phyloP scores from a whole-genome alignment of 106 monocot species.

The Acorus calamus region DNA sequence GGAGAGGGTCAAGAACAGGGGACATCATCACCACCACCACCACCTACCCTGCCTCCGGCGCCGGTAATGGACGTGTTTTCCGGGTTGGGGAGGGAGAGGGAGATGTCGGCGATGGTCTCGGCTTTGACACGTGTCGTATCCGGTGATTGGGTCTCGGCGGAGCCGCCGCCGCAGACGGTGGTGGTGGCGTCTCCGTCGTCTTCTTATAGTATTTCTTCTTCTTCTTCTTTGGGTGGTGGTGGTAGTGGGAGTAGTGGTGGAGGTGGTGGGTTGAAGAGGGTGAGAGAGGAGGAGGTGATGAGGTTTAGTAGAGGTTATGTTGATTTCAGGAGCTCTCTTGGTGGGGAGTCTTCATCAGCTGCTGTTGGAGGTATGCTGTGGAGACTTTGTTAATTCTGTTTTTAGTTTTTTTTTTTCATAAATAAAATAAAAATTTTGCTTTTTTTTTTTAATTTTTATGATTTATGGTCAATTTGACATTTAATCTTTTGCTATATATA shows the following conservation, averaged over 20 bases:
- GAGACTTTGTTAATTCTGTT: too few species aligned
- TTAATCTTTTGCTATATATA: too few species aligned
- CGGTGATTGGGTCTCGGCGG: background rate
- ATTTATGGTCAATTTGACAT: too few species aligned
- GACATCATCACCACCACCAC: too few species aligned
- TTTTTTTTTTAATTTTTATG: too few species aligned
- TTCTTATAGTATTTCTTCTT: background rate
- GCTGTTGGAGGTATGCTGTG: background rate
- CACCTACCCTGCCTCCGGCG: too few species aligned
- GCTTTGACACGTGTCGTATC: conserved; percentile 27
- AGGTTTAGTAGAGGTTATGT: background rate
- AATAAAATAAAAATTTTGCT: too few species aligned
- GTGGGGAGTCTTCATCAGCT: background rate
- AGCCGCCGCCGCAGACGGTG: background rate
- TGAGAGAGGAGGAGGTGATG: background rate
- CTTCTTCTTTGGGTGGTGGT: conserved; percentile 2
- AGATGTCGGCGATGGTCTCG: conserved; percentile 31
- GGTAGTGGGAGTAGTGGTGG: background rate
- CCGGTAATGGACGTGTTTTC: background rate
- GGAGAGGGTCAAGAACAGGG: too few species aligned
- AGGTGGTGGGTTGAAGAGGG: conserved; percentile 7
- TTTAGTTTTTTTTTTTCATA: too few species aligned
- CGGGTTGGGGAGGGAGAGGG: conserved; percentile 1
- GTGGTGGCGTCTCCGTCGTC: too few species aligned
- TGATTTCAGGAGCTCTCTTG: background rate